phyloP scores from a whole-genome alignment of 495 filamentous ascomycete species.

The Penicillium robsamsonii region DNA sequence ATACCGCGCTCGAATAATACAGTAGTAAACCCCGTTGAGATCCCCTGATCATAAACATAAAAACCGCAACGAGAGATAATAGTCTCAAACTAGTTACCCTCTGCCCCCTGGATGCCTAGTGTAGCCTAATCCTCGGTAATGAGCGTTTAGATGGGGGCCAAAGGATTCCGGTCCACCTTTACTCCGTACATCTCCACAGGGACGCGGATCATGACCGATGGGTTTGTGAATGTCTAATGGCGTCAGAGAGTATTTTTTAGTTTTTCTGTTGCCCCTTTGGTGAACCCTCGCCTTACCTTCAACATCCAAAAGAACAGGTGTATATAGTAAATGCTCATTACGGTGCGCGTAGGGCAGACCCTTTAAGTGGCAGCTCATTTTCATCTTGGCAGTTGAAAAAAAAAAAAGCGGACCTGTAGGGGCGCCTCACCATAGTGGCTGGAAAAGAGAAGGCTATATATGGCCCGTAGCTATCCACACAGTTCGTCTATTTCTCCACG shows the following conservation, averaged over 20 bases:
- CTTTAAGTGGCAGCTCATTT: neutral
- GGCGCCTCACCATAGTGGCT: constrained; percentile 6
- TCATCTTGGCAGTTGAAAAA: neutral
- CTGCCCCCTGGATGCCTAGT: neutral
- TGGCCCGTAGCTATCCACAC: constrained; percentile 24
- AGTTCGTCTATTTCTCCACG: constrained; percentile 17
- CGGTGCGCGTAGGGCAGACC: neutral
- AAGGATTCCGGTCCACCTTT: neutral
- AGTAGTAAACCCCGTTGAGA: neutral
- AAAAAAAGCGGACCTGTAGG: constrained; percentile 9
- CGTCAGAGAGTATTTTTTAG: neutral
- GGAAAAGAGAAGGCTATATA: constrained; percentile 20
- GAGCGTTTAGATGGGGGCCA: neutral
- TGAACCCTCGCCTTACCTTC: neutral
- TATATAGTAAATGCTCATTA: neutral
- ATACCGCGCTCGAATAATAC: neutral
- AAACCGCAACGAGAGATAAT: too few species aligned
- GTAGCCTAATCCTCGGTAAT: neutral
- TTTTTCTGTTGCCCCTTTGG: neutral
- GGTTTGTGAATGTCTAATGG: neutral
- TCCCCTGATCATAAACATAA: neutral
- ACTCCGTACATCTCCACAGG: neutral
- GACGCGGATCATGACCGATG: neutral
- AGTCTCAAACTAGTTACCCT: too few species aligned
- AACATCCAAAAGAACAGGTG: neutral